phyloP scores from a whole-genome alignment of 2,329 filamentous ascomycete species.

The Mycosphaerella arachidis region DNA sequence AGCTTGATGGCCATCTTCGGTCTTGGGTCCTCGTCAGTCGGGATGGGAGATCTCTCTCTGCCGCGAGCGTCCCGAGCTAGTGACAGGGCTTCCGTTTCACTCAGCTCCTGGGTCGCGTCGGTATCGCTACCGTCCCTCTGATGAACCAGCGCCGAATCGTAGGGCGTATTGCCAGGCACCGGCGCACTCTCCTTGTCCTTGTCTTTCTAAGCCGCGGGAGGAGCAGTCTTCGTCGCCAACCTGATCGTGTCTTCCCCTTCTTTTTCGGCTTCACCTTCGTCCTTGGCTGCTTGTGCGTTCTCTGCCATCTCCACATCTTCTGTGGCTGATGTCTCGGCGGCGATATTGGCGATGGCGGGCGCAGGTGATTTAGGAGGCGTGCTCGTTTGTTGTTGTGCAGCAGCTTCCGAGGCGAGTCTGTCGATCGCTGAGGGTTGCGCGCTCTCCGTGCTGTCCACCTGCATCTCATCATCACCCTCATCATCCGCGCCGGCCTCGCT shows the following conservation, averaged over 20 bases:
- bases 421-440: slow-evolving; percentile 30
- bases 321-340: not conserved
- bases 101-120: not conserved
- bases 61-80: not conserved
- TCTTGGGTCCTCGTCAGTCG: not conserved
- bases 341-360: slow-evolving; percentile 1
- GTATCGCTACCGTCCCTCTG: not conserved
- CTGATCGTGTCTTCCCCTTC: slow-evolving; percentile 28
- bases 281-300: slow-evolving; percentile 23
- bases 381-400: slow-evolving; percentile 31
- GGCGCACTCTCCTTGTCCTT: not conserved
- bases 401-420: slow-evolving; percentile 6
- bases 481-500: slow-evolving; percentile 18
- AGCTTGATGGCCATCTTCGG: not conserved
- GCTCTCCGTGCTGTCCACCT: slow-evolving; percentile 18
- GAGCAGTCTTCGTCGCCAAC: slow-evolving; percentile 9
- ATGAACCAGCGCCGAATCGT: not conserved
- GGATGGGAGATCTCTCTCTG: not conserved
- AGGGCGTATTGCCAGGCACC: not conserved
- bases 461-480: slow-evolving; percentile 32
- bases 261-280: slow-evolving; percentile 30
- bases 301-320: slow-evolving; percentile 19
- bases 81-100: not conserved
- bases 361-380: slow-evolving; percentile 20
- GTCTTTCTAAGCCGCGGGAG: not conserved